Evolutionary conservation across 495 filamentous ascomycete species (phyloP).

Genomic region (Aspergillus homomorphus): DNA sequence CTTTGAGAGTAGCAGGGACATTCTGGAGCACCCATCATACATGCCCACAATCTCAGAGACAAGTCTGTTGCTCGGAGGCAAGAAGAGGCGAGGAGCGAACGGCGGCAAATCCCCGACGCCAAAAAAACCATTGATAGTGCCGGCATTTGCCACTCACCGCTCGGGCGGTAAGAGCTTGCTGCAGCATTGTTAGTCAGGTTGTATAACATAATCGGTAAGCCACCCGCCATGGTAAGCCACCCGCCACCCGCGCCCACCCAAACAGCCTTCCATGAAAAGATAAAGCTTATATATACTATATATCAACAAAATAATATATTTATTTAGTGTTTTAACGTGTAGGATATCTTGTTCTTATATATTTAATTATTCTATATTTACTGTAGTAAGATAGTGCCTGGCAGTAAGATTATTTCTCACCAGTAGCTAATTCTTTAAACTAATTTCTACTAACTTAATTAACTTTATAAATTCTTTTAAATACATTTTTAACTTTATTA

Average conservation of each 20-base stretch:
- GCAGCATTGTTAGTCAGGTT: neutral
- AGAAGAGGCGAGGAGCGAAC: neutral
- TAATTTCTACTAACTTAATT: neutral
- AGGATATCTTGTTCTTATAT: too few species aligned
- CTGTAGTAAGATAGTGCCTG: neutral
- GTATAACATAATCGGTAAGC: too few species aligned
- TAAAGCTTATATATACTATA: slow-evolving; percentile 2
- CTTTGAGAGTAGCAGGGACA: slow-evolving; percentile 28
- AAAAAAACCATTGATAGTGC: neutral
- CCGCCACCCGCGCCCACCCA: too few species aligned
- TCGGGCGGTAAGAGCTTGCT: neutral
- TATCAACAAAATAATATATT: slow-evolving; percentile 3
- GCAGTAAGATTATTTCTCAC: slow-evolving; percentile 1
- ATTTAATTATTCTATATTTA: slow-evolving; percentile 2
- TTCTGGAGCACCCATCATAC: slow-evolving; percentile 19
- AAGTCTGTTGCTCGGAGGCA: neutral
- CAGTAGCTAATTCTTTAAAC: too few species aligned
- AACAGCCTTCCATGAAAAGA: neutral
- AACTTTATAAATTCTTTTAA: neutral
- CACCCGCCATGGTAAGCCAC: too few species aligned
- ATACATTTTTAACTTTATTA: neutral
- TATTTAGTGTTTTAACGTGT: slow-evolving; percentile 1
- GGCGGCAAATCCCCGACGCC: neutral
- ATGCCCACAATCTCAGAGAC: slow-evolving; percentile 1
- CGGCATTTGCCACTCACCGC: neutral